These are phyloP conservation scores for Scenedesmus sp. DNA, from an alignment of 163 green algal species.

Conservation along the genomic window DNA sequence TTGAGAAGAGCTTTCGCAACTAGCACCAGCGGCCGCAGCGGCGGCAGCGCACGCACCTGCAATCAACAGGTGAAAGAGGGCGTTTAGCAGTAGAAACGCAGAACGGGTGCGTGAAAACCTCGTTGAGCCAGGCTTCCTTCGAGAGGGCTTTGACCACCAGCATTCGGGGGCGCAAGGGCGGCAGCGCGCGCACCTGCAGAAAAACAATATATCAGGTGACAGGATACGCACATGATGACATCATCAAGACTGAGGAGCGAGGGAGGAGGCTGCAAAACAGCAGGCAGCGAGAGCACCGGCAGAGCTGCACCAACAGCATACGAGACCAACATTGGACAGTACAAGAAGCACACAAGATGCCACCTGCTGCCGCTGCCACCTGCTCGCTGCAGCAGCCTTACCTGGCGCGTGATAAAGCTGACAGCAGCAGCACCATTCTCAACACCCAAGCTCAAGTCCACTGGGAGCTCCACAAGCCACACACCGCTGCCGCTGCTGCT, in stretches of 20 bases:
- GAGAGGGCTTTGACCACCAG: constrained; percentile 69
- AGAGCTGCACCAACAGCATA: too few species aligned
- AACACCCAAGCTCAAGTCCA: constrained; percentile 84
- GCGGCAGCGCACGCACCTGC: constrained; percentile 57
- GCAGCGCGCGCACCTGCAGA: constrained; percentile 54
- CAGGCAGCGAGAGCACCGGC: neutral
- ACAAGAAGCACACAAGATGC: too few species aligned
- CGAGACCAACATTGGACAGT: neutral
- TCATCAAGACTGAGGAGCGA: neutral
- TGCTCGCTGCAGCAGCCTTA: neutral
- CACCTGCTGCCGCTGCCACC: neutral
- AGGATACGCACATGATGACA: neutral
- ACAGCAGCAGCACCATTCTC: constrained; percentile 84
- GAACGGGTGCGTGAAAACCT: constrained; percentile 53
- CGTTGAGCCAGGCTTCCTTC: constrained; percentile 62
- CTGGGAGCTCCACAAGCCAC: constrained; percentile 53
- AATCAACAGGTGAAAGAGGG: neutral
- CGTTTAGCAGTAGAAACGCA: neutral
- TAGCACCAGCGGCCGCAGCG: constrained; percentile 71
- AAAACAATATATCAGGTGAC: neutral
- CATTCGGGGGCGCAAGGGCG: constrained; percentile 66
- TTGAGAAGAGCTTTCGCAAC: constrained; percentile 69
- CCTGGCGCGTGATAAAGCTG: constrained; percentile 35
- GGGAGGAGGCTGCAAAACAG: neutral
- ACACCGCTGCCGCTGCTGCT: constrained; percentile 9